phyloP scores from a whole-genome alignment of 345 rosid genomes.

The Gossypium mustelinum region DNA sequence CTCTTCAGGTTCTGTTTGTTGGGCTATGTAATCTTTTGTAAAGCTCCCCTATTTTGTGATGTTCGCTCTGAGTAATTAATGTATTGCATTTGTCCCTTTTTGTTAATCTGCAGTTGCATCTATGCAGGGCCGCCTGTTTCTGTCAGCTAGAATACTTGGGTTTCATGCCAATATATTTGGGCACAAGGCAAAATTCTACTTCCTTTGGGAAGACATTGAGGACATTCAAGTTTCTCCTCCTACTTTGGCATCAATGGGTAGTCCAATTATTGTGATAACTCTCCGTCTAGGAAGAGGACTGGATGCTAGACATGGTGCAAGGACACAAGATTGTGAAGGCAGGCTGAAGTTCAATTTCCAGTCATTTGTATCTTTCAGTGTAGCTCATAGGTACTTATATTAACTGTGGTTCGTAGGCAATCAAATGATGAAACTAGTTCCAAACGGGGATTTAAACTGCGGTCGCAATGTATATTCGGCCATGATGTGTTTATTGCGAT shows the following conservation, averaged over 20 bases:
- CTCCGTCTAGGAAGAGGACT: slow-evolving; percentile 72
- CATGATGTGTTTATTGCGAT: background rate
- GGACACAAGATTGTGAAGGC: slow-evolving; percentile 79
- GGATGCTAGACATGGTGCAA: slow-evolving; percentile 93
- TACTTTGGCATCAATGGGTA: slow-evolving; percentile 90
- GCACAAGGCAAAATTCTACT: slow-evolving; percentile 83
- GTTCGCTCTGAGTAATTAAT: slow-evolving; percentile 8
- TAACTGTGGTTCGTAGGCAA: background rate
- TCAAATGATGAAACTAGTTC: background rate
- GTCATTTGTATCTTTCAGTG: slow-evolving; percentile 86
- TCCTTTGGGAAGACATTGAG: slow-evolving; percentile 96
- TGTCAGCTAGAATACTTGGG: slow-evolving; percentile 90
- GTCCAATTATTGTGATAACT: slow-evolving; percentile 78
- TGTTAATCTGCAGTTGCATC: slow-evolving; percentile 18
- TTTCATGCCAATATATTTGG: slow-evolving; percentile 89
- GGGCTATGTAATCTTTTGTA: slow-evolving; percentile 8
- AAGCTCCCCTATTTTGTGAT: background rate
- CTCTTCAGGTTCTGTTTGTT: slow-evolving; percentile 66
- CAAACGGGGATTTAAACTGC: background rate
- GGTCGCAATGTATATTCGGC: background rate
- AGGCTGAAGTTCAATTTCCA: slow-evolving; percentile 94
- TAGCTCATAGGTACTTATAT: slow-evolving; percentile 41
- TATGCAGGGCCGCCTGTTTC: slow-evolving; percentile 83
- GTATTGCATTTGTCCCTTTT: background rate
- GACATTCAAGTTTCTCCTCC: slow-evolving; percentile 81